These are phyloP conservation scores for Moesziomyces aphidis DNA, from an alignment of 1,284 basidiomycete genomes.

Conservation along the genomic window DNA sequence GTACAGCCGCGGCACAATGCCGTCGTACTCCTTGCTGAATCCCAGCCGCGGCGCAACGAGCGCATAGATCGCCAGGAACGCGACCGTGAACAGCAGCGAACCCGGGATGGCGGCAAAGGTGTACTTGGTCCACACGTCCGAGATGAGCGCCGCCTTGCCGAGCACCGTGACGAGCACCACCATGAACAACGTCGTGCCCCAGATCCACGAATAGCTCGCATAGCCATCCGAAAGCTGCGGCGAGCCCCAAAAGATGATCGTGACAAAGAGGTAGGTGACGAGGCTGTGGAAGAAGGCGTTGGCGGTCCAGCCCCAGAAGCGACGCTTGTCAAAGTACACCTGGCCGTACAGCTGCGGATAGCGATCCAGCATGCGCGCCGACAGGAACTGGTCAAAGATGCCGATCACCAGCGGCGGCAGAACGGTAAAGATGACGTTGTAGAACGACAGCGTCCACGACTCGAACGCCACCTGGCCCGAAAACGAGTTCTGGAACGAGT, in stretches of 20 bases:
- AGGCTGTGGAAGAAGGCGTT: constrained; percentile 85
- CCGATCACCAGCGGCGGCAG: constrained; percentile 97
- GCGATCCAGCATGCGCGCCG: constrained; percentile 92
- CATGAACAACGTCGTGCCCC: constrained; percentile 95
- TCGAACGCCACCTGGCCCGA: constrained; percentile 98
- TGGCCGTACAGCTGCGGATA: constrained; percentile 90
- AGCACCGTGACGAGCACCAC: constrained; percentile 92
- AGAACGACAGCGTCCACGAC: constrained; percentile 89
- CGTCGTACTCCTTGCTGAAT: constrained; percentile 81
- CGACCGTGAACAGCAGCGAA: constrained; percentile 93
- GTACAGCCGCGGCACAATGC: constrained; percentile 89
- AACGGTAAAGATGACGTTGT: constrained; percentile 71
- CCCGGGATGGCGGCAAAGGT: constrained; percentile 88
- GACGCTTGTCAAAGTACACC: constrained; percentile 58
- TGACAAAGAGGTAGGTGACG: constrained; percentile 87
- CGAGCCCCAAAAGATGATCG: constrained; percentile 91
- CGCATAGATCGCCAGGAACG: constrained; percentile 91
- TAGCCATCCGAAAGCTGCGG: constrained; percentile 76
- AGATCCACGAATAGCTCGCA: constrained; percentile 94
- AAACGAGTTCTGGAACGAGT: constrained; percentile 85
- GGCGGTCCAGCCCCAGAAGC: constrained; percentile 90
- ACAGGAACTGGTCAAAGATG: constrained; percentile 97
- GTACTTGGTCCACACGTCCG: constrained; percentile 99
- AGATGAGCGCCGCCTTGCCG: constrained; percentile 95
- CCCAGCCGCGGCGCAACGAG: constrained; percentile 83